phyloP scores from a whole-genome alignment of 164 flowering plant genomes.

The Chloranthus sessilifolius region DNA sequence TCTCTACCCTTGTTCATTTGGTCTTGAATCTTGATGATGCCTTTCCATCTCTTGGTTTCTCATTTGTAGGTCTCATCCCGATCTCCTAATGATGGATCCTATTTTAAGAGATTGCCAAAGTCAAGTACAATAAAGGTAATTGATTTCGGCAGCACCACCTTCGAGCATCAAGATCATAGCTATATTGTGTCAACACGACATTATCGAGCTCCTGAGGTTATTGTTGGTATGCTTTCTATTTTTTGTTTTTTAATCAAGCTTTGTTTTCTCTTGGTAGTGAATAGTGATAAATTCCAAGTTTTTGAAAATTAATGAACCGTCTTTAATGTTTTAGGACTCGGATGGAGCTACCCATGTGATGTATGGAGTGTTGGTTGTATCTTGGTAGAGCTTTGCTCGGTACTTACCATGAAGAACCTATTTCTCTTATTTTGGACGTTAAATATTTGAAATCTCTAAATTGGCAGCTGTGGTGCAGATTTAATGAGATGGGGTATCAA shows the following conservation, averaged over 20 bases:
- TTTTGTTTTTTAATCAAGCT: neutral
- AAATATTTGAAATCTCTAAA: no score
- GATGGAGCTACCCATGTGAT: slow-evolving; percentile 88
- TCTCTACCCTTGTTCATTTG: no score
- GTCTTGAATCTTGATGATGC: no score
- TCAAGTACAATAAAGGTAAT: slow-evolving; percentile 83
- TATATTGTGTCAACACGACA: slow-evolving; percentile 82
- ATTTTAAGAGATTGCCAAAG: slow-evolving; percentile 39
- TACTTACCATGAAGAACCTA: no score
- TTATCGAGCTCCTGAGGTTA: slow-evolving; percentile 87
- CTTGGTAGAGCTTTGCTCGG: slow-evolving; percentile 73
- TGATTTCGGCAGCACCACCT: slow-evolving; percentile 88
- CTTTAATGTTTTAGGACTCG: slow-evolving; percentile 41
- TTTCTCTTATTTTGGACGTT: no score
- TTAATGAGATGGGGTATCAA: no score
- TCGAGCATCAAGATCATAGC: slow-evolving; percentile 59
- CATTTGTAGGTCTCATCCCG: slow-evolving; percentile 51
- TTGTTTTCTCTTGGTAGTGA: neutral
- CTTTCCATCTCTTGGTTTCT: no score
- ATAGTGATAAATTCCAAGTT: no score
- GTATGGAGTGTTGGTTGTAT: slow-evolving; percentile 86
- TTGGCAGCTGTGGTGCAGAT: no score
- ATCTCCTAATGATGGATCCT: slow-evolving; percentile 55
- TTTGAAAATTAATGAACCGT: no score
- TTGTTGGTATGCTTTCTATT: slow-evolving; percentile 48